phyloP scores from a whole-genome alignment of 805 yeast genomes.

The Komagataella pastoris region DNA sequence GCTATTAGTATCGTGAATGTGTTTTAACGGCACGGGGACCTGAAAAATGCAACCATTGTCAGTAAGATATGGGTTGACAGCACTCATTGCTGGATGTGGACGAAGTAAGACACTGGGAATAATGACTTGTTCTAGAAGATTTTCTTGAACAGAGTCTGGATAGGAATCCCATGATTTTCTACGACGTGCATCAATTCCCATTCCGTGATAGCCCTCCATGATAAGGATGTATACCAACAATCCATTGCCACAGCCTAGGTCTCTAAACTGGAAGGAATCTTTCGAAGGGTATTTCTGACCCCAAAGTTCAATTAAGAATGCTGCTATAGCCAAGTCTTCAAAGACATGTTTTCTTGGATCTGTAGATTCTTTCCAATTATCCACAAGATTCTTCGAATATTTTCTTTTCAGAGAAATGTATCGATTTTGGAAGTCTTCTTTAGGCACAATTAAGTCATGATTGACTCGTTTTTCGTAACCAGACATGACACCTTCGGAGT shows the following conservation, averaged over 20 bases:
- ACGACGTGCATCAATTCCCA: slow-evolving; percentile 81
- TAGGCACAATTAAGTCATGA: slow-evolving; percentile 78
- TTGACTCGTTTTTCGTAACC: slow-evolving; percentile 84
- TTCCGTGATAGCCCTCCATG: slow-evolving; percentile 70
- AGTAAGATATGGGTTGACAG: slow-evolving; percentile 35
- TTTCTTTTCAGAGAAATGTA: slow-evolving; percentile 73
- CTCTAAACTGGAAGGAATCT: slow-evolving; percentile 56
- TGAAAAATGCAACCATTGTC: slow-evolving; percentile 54
- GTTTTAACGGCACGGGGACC: slow-evolving; percentile 24
- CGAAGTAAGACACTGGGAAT: slow-evolving; percentile 65
- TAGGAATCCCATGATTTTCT: slow-evolving; percentile 80
- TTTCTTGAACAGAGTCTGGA: slow-evolving; percentile 46
- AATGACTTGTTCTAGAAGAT: slow-evolving; percentile 62
- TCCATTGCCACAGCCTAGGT: slow-evolving; percentile 94
- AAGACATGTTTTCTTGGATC: slow-evolving; percentile 94
- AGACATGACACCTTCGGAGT: slow-evolving; percentile 67
- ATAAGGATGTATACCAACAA: slow-evolving; percentile 61
- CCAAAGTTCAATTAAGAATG: slow-evolving; percentile 87
- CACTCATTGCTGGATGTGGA: slow-evolving; percentile 51
- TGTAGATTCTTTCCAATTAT: slow-evolving; percentile 84
- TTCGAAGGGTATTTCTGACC: slow-evolving; percentile 25
- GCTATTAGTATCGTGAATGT: slow-evolving; percentile 6
- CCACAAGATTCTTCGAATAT: slow-evolving; percentile 63
- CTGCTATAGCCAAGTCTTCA: slow-evolving; percentile 93
- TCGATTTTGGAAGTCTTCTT: slow-evolving; percentile 69